These are phyloP conservation scores for Butyriboletus loyo DNA, from an alignment of 768 basidiomycete genomes.

Conservation along the genomic window DNA sequence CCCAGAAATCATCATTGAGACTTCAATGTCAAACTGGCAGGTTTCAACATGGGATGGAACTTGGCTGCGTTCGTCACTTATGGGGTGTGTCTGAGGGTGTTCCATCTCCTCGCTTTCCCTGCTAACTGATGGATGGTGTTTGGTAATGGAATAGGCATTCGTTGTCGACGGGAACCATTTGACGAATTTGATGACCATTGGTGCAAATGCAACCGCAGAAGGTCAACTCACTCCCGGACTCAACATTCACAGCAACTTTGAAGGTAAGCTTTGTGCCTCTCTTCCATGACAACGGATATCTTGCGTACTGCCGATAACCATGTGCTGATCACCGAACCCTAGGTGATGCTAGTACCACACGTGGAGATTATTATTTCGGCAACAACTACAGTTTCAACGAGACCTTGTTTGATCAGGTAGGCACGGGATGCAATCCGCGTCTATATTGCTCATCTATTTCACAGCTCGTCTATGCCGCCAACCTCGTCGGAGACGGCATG, in stretches of 20 bases:
- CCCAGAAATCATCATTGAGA: too few species aligned
- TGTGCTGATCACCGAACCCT: neutral
- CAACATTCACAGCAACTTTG: slow-evolving; percentile 22
- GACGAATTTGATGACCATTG: slow-evolving; percentile 29
- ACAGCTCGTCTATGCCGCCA: too few species aligned
- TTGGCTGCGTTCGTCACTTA: too few species aligned
- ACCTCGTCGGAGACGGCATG: too few species aligned
- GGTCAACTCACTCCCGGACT: slow-evolving; percentile 15
- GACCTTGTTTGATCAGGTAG: slow-evolving; percentile 24
- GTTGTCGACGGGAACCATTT: slow-evolving; percentile 27
- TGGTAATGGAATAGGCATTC: slow-evolving; percentile 14
- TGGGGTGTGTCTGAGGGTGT: too few species aligned
- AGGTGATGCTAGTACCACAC: slow-evolving; percentile 28
- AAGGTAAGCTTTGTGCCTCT: slow-evolving; percentile 7
- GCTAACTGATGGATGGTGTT: too few species aligned
- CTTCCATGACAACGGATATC: neutral
- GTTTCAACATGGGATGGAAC: too few species aligned
- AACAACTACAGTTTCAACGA: slow-evolving; percentile 26
- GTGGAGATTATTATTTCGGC: slow-evolving; percentile 25
- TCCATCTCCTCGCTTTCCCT: too few species aligned
- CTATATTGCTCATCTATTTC: too few species aligned
- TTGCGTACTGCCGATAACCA: neutral
- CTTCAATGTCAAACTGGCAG: too few species aligned
- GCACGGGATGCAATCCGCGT: too few species aligned
- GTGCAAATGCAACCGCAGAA: slow-evolving; percentile 17